Percentiles rank a stretch among this genome's conserved stretches.
Conservation (phyloP, 75 land plant species). For the Chamaecyparis obtusa region DNA sequence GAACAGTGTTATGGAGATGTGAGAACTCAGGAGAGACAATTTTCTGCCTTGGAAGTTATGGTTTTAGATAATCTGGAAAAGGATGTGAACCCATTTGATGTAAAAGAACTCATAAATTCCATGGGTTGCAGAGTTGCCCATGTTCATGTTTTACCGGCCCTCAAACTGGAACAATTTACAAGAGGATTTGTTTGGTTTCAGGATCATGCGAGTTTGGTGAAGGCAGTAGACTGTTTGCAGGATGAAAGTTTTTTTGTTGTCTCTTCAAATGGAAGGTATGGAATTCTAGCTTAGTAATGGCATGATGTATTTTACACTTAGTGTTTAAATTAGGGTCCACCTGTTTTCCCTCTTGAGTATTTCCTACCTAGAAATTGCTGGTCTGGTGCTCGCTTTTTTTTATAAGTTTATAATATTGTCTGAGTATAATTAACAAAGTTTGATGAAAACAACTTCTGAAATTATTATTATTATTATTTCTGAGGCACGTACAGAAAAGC, state of each 20-base stretch:
- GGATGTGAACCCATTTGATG: neutral
- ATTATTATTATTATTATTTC: neutral
- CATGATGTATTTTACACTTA: neutral
- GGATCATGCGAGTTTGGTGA: slow-evolving; percentile 5
- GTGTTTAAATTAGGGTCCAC: neutral
- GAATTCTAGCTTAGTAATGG: neutral
- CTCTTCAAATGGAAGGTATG: slow-evolving; percentile 5
- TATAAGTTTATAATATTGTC: neutral
- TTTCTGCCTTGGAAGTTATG: neutral
- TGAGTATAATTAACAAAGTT: neutral
- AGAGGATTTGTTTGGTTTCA: neutral
- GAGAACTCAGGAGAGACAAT: neutral
- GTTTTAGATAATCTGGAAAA: slow-evolving; percentile 3
- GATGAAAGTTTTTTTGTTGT: neutral
- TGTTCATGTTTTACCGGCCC: neutral
- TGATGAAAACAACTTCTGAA: neutral
- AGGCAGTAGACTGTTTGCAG: neutral
- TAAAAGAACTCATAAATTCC: neutral
- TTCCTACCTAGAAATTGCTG: neutral
- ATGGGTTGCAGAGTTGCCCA: neutral
- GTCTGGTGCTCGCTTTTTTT: neutral
- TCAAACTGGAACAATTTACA: neutral
- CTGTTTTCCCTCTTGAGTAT: neutral
- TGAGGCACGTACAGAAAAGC: neutral
- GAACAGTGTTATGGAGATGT: neutral